A percentile compares a stretch with the other conserved stretches of the same genome.
These are phyloP conservation scores for Cutaneotrichosporon arboriforme DNA, from an alignment of 1,284 basidiomycete genomes.

Conservation along the genomic window DNA sequence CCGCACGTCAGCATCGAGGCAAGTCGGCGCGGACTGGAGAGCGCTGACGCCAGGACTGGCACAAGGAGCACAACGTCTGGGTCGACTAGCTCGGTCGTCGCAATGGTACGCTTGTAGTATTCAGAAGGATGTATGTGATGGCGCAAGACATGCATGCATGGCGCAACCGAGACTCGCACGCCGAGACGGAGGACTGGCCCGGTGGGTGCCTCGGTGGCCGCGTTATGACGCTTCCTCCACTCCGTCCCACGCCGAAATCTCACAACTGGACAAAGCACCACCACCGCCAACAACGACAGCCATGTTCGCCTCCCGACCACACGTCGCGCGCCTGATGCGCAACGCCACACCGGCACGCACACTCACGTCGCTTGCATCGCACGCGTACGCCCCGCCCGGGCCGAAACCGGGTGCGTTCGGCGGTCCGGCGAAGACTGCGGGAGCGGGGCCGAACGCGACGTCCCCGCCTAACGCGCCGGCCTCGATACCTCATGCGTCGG, in stretches of 20 bases:
- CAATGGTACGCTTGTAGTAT: too few species aligned
- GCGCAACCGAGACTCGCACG: too few species aligned
- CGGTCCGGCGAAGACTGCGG: neutral
- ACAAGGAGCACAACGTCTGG: conserved; percentile 39
- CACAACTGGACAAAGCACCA: neutral
- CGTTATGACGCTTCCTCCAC: too few species aligned
- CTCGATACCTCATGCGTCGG: conserved; percentile 1
- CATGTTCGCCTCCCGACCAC: neutral
- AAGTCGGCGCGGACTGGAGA: conserved; percentile 2
- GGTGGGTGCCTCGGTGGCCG: too few species aligned
- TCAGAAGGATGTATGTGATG: conserved; percentile 1
- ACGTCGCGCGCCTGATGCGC: neutral
- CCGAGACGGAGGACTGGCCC: too few species aligned
- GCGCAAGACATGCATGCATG: neutral
- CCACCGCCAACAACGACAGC: too few species aligned
- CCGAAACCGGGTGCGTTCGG: neutral
- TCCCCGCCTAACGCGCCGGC: conserved; percentile 5
- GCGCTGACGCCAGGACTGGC: conserved; percentile 29
- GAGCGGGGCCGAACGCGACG: neutral
- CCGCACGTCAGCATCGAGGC: conserved; percentile 39
- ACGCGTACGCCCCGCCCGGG: conserved; percentile 15
- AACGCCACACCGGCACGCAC: neutral
- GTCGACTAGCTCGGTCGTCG: conserved; percentile 22
- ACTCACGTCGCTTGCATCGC: conserved; percentile 11
- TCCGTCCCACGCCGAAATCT: too few species aligned